Base-by-base conservation (phyloP, 768 basidiomycete species). In the Leccinum uliginosum region DNA sequence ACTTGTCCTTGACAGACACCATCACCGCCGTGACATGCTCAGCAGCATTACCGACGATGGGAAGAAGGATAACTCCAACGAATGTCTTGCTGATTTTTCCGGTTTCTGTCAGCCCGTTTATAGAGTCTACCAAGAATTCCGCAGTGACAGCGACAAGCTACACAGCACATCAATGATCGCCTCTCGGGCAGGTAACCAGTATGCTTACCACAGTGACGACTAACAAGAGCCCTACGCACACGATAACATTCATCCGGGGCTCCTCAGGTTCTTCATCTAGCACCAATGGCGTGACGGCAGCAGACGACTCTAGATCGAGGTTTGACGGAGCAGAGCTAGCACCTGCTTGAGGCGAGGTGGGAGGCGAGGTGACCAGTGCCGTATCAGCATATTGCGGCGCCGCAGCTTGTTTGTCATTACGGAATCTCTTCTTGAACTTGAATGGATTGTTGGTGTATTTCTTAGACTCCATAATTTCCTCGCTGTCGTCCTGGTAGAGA, bases 11-110 rank as follows among this genome's bases (percentile, higher is more conserved):
- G 57, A 92, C 87, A 0, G 93, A 91, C 7, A 94, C 93, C 1
- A 88, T 87, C 26, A 97, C 91, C 14, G 94, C 93, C 3, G 93
- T 97, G 38, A 86, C 87, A 67, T 95, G 93, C 67, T 97, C 94
- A 54, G 90, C 92, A 6, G 91, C 89, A 67, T 93, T 93, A 19
- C 91, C 91, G 14, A 94, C 93, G 35, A 97, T 93, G 6, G 96
- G 96, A 8, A 98, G 80, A 14, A 98, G 76, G 62, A 89, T 88
- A 43, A 97, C 72, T 12, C 91, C 94, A 58, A 97, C 86, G 67
- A 93, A 98, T 68, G 89, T 90, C 58, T 83, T 81, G 57, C 76
- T 82, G 54, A 98, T 87, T 7, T 24, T 15, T 23, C 84, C 83
- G 0, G 65, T 64, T 0, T 62, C 65, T 0, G 89, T 87, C 35